Conservation (phyloP, 148 eudicot species). For the Euryodendron excelsum region DNA sequence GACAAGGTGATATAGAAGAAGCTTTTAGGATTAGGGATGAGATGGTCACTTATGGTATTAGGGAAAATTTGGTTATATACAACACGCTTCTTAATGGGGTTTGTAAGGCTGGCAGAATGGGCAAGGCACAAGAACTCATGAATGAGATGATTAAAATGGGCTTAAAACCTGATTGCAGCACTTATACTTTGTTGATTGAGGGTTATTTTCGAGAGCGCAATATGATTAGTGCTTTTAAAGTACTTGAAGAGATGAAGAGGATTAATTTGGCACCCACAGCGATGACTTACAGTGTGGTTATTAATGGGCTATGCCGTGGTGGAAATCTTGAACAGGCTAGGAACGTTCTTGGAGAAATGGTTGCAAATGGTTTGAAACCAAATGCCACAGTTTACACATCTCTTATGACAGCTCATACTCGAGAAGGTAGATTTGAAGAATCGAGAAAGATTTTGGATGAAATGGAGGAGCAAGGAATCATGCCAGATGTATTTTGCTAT, state of each 20-base stretch:
- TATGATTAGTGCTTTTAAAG: constrained; percentile 49
- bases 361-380: constrained; percentile 52
- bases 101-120: constrained; percentile 54
- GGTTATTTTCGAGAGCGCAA: constrained; percentile 45
- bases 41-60: constrained; percentile 47
- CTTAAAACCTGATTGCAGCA: constrained; percentile 47
- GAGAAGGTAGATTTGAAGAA: constrained; percentile 42
- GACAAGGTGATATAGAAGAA: constrained; percentile 54
- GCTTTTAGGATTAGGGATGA: constrained; percentile 58
- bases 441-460: constrained; percentile 50
- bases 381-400: constrained; percentile 57
- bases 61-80: constrained; percentile 42
- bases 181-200: constrained; percentile 58
- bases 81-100: constrained; percentile 57
- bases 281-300: constrained; percentile 50
- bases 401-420: constrained; percentile 57
- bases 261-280: constrained; percentile 49
- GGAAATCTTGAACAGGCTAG: constrained; percentile 55
- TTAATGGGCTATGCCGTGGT: constrained; percentile 50
- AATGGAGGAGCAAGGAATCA: constrained; percentile 58
- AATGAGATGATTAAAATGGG: constrained; percentile 59
- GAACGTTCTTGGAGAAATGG: constrained; percentile 45
- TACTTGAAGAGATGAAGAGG: constrained; percentile 62
- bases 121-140: constrained; percentile 50
- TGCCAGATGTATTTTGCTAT: constrained; percentile 76